Evolutionary conservation across 2,329 filamentous ascomycete genomes (phyloP), one percentile per base, ranked within the genome.

Genomic region (Myotisia sp.): DNA sequence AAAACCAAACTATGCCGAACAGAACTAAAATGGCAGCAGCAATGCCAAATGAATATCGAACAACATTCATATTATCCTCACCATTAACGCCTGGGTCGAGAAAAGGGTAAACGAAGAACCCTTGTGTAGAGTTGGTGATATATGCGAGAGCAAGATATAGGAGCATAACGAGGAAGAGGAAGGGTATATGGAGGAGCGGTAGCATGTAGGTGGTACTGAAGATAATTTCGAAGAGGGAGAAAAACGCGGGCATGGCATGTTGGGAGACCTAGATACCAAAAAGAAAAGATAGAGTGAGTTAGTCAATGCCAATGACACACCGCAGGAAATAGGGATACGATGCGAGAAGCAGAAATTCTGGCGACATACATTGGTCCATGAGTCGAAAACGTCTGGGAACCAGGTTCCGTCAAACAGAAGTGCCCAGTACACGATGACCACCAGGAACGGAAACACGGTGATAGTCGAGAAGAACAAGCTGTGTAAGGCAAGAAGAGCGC

Each of bases 61-160:
- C 70, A 3, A 85, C 73, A 5, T 64, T 58, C 0, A 64, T 68
- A 18, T 47, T 52, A 17, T 52, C 42, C 36, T 64, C 52, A 10
- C 67, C 65, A 32, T 68, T 55, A 12, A 53, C 49, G 4, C 58
- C 51, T 1, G 74, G 66, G 51, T 92, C 67, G n/a, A 92, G 68
- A 58, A 92, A 92, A 38, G 48, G 53, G 59, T 92, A 92, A 0
- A 79, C 68, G 54, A 86, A 92, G 52, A 78, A 82, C 2, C 71
- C 71, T 53, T 84, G 65, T 0, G 74, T 76, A 3, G 71, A 71
- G 40, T 70, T 57, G 1, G 79, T 86, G 14, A 90, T 46, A 54
- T 82, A 92, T 1, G 81, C 82, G 10, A 92, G 59, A 0, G 62
- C 70, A 7, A 86, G 66, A 52, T 92, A 92, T 3, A 76, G 58